Conservation (phyloP, 371 early-diverging fungal genomes). For the Mucor racemosus region DNA sequence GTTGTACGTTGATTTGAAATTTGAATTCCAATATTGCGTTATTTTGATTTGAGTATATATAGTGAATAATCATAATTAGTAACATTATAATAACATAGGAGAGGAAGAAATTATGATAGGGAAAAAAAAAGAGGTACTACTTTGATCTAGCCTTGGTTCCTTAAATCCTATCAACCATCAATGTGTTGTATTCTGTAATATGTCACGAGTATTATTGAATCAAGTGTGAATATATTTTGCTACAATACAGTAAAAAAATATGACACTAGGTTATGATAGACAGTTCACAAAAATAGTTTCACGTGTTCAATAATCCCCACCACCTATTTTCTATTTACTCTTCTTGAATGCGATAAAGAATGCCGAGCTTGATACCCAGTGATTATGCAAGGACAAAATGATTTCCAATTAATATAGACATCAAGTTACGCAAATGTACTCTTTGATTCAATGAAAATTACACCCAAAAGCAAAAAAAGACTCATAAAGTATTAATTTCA, state of each 20-base stretch:
- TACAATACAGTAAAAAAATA: too few species aligned
- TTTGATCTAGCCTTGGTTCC: not conserved
- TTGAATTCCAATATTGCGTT: not conserved
- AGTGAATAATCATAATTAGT: too few species aligned
- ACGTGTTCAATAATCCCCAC: not conserved
- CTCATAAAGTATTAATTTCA: too few species aligned
- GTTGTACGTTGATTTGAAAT: not conserved
- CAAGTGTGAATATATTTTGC: not conserved
- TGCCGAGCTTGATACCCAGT: not conserved
- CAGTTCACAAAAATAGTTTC: not conserved
- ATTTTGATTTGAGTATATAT: not conserved
- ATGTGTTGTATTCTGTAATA: not conserved
- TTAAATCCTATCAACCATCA: not conserved
- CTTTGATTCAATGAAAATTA: too few species aligned
- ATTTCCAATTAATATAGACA: not conserved
- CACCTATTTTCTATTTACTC: not conserved
- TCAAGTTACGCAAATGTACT: not conserved
- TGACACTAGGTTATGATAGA: not conserved
- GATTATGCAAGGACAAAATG: not conserved
- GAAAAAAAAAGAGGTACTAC: not conserved
- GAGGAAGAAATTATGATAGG: too few species aligned
- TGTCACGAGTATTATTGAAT: not conserved
- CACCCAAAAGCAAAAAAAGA: not conserved
- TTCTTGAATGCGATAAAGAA: not conserved
- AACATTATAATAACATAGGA: too few species aligned